Base-by-base conservation (phyloP, 2,329 filamentous ascomycete genomes). In the Diaporthe eres region DNA sequence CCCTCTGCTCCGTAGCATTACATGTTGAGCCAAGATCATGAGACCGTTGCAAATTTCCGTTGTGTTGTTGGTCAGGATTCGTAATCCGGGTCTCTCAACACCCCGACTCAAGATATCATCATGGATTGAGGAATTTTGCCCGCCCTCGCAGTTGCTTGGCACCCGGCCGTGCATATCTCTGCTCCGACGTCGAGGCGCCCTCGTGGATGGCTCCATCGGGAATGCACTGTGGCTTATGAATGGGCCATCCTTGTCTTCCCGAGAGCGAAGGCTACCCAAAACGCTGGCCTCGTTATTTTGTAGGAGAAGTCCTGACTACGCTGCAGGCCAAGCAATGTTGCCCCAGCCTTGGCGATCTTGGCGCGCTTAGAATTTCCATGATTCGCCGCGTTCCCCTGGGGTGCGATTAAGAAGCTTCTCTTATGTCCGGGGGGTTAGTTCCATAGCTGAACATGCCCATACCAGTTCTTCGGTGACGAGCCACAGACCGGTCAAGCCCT, bases 211-310 rank as follows among this genome's bases (percentile, higher is more conserved):
- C 47, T 10, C 31, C 31, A 39, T 68, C 15, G 28, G 7, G 31
- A 47, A 68, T 31, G 63, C 31, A 39, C 31, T 2, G 19, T 53
- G 10, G 63, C 13, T 37, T 8, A 22, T 44, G 12, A 68, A 53
- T 68, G 63, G 63, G 6, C 22, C 47, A 37, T 13, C 31, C 31
- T 51, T 8, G 31, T 51, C 47, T n/a, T 68, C 63, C 63, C 47
- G 63, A 68, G 63, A 68, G 63, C 63, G 63, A 68, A 37, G 63
- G 63, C 63, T 68, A 68, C 63, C 63, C 63, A 51, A 68, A 53
- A 25, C 39, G 31, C 13, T 4, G 47, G 47, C 22, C 47, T n/a
- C 17, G 47, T 12, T 37, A 53, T 53, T 53, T 68, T 68, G 63
- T 47, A 19, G 17, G 63, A 25, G 47, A 68, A 39, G 31, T 31